These are phyloP conservation scores for Trichophyton mentagrophytes DNA, from an alignment of 2,329 filamentous ascomycete genomes.

Conservation along the genomic window DNA sequence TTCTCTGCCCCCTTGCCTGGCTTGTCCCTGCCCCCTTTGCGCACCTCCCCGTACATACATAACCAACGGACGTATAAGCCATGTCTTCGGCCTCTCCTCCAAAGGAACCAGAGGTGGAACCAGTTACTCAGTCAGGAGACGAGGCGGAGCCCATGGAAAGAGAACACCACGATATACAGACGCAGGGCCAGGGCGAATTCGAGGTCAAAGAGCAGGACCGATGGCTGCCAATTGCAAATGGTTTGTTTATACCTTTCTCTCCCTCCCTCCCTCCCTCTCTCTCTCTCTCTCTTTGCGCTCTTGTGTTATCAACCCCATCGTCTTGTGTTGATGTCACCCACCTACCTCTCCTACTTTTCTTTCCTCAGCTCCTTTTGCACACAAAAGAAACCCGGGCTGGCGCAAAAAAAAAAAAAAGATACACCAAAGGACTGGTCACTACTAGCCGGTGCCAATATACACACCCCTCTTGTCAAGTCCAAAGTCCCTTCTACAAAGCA, in stretches of 20 bases:
- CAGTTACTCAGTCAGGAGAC: conserved; percentile 85
- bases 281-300: not conserved
- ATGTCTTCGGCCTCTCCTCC: conserved; percentile 95
- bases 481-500: not conserved
- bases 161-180: conserved; percentile 54
- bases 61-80: conserved; percentile 48
- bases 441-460: not conserved
- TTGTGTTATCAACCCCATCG: not conserved
- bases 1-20: conserved; percentile 8
- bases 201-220: conserved; percentile 99
- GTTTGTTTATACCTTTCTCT: conserved; percentile 50
- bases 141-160: conserved; percentile 79
- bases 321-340: too few relatives aligned
- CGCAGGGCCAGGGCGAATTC: conserved; percentile 72
- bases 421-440: not conserved
- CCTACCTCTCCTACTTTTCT: too few relatives aligned
- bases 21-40: conserved; percentile 17
- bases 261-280: too few relatives aligned
- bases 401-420: too few relatives aligned
- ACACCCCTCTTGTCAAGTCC: not conserved
- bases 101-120: conserved; percentile 79
- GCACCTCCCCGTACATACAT: conserved; percentile 16
- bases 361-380: too few relatives aligned
- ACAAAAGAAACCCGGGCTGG: too few relatives aligned
- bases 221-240: conserved; percentile 99